phyloP scores from a whole-genome alignment of 2,329 filamentous ascomycete genomes.

The Phaeoacremonium minimum region DNA sequence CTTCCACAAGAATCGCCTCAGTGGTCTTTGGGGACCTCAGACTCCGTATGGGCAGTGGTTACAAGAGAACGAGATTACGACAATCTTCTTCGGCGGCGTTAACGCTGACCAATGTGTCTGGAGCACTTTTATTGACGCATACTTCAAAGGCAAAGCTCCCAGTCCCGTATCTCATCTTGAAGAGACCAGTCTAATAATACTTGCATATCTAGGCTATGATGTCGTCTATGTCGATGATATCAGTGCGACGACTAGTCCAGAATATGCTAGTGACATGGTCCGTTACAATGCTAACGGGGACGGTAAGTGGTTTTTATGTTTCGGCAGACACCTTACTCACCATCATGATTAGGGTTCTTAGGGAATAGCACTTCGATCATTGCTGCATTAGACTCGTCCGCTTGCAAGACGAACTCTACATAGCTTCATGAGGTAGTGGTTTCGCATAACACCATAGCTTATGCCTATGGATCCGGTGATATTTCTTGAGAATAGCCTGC shows the following conservation, averaged over 20 bases:
- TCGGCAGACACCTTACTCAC: not conserved
- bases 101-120: conserved; percentile 25
- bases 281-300: conserved; percentile 18
- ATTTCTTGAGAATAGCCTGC: too few species aligned
- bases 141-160: conserved; percentile 24
- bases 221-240: conserved; percentile 22
- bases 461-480: too few species aligned
- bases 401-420: not conserved
- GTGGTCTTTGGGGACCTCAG: conserved; percentile 22
- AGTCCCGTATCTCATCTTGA: not conserved
- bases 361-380: conserved; percentile 8
- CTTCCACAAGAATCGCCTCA: conserved; percentile 23
- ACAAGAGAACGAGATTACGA: conserved; percentile 23
- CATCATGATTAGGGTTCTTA: conserved; percentile 4
- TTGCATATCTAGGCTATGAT: conserved; percentile 19
- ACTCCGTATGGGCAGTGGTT: conserved; percentile 21
- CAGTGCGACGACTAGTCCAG: conserved; percentile 20
- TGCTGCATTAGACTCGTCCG: conserved; percentile 13
- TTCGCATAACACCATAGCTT: too few species aligned
- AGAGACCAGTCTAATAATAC: too few species aligned
- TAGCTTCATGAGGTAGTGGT: too few species aligned
- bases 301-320: conserved; percentile 5
- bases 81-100: conserved; percentile 23
- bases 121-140: conserved; percentile 22
- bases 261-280: conserved; percentile 21